Evolutionary conservation across 495 filamentous ascomycete genomes (phyloP), one percentile per base, ranked within the genome.

Genomic region (Neurospora discreta): DNA sequence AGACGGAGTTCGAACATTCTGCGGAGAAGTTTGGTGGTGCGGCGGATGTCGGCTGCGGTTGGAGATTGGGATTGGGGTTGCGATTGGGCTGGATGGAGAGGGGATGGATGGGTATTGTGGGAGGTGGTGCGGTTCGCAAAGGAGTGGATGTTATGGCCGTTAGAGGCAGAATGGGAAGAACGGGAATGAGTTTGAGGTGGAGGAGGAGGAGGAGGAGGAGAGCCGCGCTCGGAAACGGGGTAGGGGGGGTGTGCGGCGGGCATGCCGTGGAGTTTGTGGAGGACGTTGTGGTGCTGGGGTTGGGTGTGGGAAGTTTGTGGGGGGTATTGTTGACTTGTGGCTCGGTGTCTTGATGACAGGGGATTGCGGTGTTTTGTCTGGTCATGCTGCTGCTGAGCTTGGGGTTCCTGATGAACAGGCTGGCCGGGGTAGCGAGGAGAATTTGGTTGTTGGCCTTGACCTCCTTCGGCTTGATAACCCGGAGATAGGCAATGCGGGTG

Each of bases 21-120:
- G 0, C 75, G 70, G 0, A 77, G 26, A 15, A 77, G 75, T 65
- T 69, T 70, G 39, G 72, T 75, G 67, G 68, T 72, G 41, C 72
- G 71, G 52, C 71, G 74, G 6, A 76, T 71, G 23, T 76, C 75
- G 69, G 71, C 30, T 2, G 39, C 38, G 9, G 1, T 39, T 10
- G 38, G 38, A 9, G 38, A 10, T 39, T 39, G 38, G 8, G 38
- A 10, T 2, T 39, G 38, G 8, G 9, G 38, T 39, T 39, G 38
- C 8, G 44, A 30, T 13, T 46, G 67, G 16, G 58, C 3, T 6
- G 44, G 52, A 9, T 16, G 39, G 11, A 60, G 70, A n/a, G n/a
- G n/a, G n/a, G n/a, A n/a, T n/a, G n/a, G n/a, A n/a, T n/a, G n/a
- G n/a, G n/a, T n/a, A n/a, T n/a, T n/a, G 20, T 38, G 20, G 36